These are phyloP conservation scores for Pneumocystis carinii DNA, from an alignment of 1,139 yeast genomes.

Conservation along the genomic window DNA sequence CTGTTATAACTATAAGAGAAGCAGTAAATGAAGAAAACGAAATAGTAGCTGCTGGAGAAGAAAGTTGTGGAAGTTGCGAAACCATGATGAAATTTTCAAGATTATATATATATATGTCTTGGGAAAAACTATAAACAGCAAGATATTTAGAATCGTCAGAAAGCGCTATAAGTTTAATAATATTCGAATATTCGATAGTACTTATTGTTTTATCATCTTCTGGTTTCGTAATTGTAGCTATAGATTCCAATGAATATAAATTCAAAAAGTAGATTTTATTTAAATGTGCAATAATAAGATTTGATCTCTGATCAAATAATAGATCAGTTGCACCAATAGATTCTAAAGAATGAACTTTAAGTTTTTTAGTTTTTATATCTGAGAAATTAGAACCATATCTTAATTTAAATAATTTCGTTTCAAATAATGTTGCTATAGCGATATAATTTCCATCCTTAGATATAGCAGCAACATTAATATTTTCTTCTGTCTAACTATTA, in stretches of 20 bases:
- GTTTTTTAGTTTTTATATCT: constrained; percentile 17
- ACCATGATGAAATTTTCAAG: constrained; percentile 12
- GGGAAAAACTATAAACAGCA: constrained; percentile 48
- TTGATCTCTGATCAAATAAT: constrained; percentile 26
- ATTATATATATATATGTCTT: constrained; percentile 46
- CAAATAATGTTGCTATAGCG: constrained; percentile 44
- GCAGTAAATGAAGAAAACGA: constrained; percentile 31
- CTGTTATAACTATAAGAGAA: constrained; percentile 50
- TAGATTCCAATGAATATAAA: constrained; percentile 23
- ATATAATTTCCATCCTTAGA: constrained; percentile 44
- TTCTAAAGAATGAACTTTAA: constrained; percentile 25
- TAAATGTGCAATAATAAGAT: constrained; percentile 45
- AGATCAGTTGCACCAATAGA: constrained; percentile 44
- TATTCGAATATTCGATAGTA: constrained; percentile 19
- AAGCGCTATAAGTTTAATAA: constrained; percentile 39
- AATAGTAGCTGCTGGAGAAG: constrained; percentile 49
- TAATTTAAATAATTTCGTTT: background rate
- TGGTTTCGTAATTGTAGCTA: constrained; percentile 3
- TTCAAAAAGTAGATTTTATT: constrained; percentile 49
- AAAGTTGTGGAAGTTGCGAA: constrained; percentile 33
- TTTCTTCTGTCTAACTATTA: constrained; percentile 60
- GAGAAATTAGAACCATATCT: background rate
- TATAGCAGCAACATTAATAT: constrained; percentile 55
- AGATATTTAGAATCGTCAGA: constrained; percentile 32
- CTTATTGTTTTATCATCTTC: background rate